Evolutionary conservation across 2,329 filamentous ascomycete genomes (phyloP).

Genomic region (Juglanconis sp.): DNA sequence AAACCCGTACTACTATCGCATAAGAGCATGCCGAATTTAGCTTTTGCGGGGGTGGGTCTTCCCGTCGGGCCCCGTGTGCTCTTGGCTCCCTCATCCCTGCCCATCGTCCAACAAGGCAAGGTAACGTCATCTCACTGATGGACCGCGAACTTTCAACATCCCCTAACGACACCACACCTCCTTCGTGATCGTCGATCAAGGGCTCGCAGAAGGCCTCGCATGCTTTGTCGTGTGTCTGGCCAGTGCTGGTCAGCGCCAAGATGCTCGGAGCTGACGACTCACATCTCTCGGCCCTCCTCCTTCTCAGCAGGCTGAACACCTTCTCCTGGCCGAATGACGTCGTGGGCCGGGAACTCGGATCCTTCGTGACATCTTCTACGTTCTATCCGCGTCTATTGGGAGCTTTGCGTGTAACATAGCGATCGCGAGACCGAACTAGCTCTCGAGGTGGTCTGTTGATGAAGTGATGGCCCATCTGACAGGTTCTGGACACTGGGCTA

Average conservation of each 20-base stretch:
- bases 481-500: neutral
- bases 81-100: neutral
- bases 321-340: slow-evolving; percentile 10
- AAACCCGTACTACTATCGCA: too few relatives aligned
- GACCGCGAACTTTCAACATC: neutral
- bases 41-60: slow-evolving; percentile 1
- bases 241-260: slow-evolving; percentile 1
- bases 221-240: neutral
- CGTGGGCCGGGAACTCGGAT: slow-evolving; percentile 1
- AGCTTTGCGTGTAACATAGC: neutral
- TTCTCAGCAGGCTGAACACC: neutral
- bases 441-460: neutral
- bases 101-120: neutral
- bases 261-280: slow-evolving; percentile 5
- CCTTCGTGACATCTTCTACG: neutral
- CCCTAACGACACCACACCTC: neutral
- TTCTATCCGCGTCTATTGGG: neutral
- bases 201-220: neutral
- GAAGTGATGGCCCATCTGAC: neutral
- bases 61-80: neutral
- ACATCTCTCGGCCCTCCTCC: slow-evolving; percentile 3
- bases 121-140: neutral
- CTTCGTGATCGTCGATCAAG: neutral
- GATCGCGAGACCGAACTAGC: neutral
- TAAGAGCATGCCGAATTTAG: neutral